phyloP scores from a whole-genome alignment of 2,329 filamentous ascomycete species.

The Alternaria arborescens region DNA sequence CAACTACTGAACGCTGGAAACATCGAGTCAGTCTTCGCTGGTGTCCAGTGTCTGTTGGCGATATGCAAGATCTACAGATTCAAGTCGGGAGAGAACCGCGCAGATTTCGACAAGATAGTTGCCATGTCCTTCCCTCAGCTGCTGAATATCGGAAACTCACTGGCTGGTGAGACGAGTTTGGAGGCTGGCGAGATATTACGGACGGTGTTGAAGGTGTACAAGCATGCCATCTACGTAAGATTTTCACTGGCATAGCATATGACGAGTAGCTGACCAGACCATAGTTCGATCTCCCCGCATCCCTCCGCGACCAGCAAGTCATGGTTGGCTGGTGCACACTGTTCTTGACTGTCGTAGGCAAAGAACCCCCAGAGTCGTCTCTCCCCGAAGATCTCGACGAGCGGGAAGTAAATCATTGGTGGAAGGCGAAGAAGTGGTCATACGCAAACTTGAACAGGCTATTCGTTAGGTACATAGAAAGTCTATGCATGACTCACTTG shows the following conservation, averaged over 20 bases:
- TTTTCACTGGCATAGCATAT: neutral
- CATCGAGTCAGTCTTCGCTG: constrained; percentile 86
- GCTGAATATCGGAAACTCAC: constrained; percentile 83
- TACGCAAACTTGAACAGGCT: constrained; percentile 97
- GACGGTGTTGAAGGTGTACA: constrained; percentile 94
- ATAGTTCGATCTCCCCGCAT: constrained; percentile 84
- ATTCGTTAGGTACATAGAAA: constrained; percentile 78
- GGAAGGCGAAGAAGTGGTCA: constrained; percentile 99
- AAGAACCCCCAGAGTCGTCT: constrained; percentile 79
- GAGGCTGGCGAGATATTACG: constrained; percentile 98
- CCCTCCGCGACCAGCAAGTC: constrained; percentile 78
- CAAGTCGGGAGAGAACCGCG: constrained; percentile 82
- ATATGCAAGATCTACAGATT: constrained; percentile 97
- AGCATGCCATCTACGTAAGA: constrained; percentile 94
- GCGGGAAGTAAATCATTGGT: constrained; percentile 95
- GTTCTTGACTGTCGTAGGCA: constrained; percentile 89
- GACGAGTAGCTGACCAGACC: constrained; percentile 37
- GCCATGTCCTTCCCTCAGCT: constrained; percentile 89
- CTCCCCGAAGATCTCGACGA: constrained; percentile 83
- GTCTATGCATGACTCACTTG: constrained; percentile 28
- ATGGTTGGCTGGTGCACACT: constrained; percentile 97
- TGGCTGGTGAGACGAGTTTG: constrained; percentile 89
- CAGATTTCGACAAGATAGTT: constrained; percentile 94
- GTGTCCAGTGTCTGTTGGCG: constrained; percentile 90
- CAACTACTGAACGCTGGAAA: constrained; percentile 88